These are phyloP conservation scores for Malassezia caprae DNA, from an alignment of 1,284 basidiomycete species.

Conservation along the genomic window DNA sequence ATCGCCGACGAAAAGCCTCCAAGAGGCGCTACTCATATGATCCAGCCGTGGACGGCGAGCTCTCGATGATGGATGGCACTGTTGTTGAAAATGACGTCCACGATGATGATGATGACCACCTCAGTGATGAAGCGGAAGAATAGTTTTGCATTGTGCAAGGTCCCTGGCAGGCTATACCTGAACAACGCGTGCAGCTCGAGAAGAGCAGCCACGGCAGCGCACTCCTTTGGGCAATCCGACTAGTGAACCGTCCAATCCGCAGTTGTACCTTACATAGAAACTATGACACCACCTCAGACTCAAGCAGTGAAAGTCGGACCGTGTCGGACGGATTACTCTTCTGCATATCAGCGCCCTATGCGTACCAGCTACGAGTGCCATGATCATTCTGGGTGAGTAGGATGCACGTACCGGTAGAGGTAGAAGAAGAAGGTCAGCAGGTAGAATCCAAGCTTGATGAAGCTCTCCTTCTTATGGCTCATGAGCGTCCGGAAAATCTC, in stretches of 20 bases:
- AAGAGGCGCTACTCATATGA: conserved; percentile 7
- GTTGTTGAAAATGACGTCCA: conserved; percentile 6
- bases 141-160: background rate
- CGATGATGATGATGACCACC: conserved; percentile 16
- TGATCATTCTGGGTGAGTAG: conserved; percentile 22
- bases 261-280: conserved; percentile 1
- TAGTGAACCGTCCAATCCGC: background rate
- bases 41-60: background rate
- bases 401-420: conserved; percentile 31
- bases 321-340: background rate
- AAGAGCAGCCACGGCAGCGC: background rate
- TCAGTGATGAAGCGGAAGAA: conserved; percentile 11
- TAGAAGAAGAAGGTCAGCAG: conserved; percentile 48
- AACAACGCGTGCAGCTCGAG: background rate
- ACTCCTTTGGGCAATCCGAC: background rate
- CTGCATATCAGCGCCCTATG: background rate
- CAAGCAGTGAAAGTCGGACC: background rate
- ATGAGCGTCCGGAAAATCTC: conserved; percentile 95
- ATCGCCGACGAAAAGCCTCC: conserved; percentile 11
- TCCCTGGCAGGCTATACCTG: background rate
- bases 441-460: conserved; percentile 51
- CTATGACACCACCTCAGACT: background rate
- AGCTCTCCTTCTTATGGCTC: conserved; percentile 82
- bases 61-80: background rate
- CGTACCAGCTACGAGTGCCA: conserved; percentile 27